These are phyloP conservation scores for Sequoiadendron giganteum DNA, from an alignment of 75 land plant genomes.

Conservation along the genomic window DNA sequence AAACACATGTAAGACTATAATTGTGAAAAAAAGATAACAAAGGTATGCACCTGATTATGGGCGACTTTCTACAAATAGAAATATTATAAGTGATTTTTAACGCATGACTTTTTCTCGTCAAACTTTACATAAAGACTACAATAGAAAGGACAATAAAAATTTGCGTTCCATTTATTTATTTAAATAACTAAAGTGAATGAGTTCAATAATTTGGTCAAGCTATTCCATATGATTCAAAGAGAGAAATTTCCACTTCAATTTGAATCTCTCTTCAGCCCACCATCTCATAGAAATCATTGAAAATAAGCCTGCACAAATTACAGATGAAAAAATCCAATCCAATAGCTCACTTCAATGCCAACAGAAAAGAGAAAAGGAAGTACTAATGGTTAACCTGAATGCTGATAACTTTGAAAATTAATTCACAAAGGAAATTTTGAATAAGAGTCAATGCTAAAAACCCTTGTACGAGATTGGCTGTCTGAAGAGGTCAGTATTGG, in stretches of 20 bases:
- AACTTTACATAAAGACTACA: not conserved
- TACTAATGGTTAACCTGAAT: not conserved
- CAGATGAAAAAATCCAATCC: not conserved
- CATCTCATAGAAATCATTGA: not conserved
- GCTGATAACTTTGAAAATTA: not conserved
- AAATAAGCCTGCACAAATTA: not conserved
- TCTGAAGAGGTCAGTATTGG: not conserved
- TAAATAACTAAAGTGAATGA: not conserved
- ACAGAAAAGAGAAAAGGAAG: not conserved
- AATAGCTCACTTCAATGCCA: too few species aligned
- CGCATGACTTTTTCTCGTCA: not conserved
- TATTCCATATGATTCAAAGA: not conserved
- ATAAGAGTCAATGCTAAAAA: not conserved
- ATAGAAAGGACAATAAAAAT: not conserved
- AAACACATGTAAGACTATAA: too few species aligned
- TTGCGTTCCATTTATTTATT: not conserved
- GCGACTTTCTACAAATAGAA: not conserved
- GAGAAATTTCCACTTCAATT: not conserved
- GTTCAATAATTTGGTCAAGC: not conserved
- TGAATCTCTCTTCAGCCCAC: not conserved
- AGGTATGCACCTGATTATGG: too few species aligned
- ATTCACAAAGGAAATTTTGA: not conserved
- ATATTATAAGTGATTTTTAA: too few species aligned
- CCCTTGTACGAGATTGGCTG: not conserved
- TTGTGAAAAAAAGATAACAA: too few species aligned